These are phyloP conservation scores for Termitomyces sp. DNA, from an alignment of 768 basidiomycete genomes.

Conservation along the genomic window DNA sequence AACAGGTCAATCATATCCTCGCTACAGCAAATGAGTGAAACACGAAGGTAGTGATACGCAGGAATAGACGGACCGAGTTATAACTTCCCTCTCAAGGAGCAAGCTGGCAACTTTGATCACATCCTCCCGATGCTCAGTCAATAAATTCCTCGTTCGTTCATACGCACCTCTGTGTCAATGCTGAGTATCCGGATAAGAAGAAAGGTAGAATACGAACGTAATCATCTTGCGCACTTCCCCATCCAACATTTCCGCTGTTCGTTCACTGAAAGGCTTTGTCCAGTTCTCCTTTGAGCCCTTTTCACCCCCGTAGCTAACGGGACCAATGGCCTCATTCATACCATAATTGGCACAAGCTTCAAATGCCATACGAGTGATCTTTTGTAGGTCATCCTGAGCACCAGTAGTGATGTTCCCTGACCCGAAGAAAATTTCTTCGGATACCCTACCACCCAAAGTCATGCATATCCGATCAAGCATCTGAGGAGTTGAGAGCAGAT, in stretches of 20 bases:
- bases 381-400: conserved; percentile 96
- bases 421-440: conserved; percentile 98
- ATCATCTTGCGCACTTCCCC: conserved; percentile 94
- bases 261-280: conserved; percentile 98
- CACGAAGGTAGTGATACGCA: neutral
- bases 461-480: conserved; percentile 96
- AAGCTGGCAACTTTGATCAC: conserved; percentile 93
- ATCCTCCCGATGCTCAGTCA: conserved; percentile 76
- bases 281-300: conserved; percentile 80
- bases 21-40: conserved; percentile 29
- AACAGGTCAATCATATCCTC: conserved; percentile 85
- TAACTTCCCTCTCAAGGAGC: conserved; percentile 91
- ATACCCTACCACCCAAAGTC: conserved; percentile 96
- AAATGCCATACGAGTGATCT: conserved; percentile 97
- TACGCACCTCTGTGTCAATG: conserved; percentile 59
- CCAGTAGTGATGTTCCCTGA: conserved; percentile 91
- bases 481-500: conserved; percentile 92
- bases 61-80: conserved; percentile 64
- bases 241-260: conserved; percentile 93
- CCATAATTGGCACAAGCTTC: conserved; percentile 95
- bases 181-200: conserved; percentile 1
- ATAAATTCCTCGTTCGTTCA: conserved; percentile 71
- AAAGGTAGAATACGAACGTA: conserved; percentile 34
- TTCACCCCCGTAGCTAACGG: conserved; percentile 92
- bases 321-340: conserved; percentile 93